Percentiles rank a stretch among this genome's conserved stretches.
phyloP scores from a whole-genome alignment of 2,329 filamentous ascomycete species.

The Trichoderma simmonsii region DNA sequence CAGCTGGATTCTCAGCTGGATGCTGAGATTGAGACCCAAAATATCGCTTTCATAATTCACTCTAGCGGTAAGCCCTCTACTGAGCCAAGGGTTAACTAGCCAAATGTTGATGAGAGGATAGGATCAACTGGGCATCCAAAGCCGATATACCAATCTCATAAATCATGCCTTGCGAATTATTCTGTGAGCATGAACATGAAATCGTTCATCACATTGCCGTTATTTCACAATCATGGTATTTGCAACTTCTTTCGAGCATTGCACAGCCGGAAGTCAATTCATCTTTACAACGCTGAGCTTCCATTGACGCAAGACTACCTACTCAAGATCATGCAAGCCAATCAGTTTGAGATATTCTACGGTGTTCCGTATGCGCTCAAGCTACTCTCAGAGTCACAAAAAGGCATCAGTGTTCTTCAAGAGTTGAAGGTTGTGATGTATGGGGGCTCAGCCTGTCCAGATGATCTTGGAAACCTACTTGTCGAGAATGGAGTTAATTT shows the following conservation, averaged over 20 bases:
- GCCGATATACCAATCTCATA: constrained; percentile 3
- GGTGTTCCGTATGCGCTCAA: constrained; percentile 4
- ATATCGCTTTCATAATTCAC: constrained; percentile 2
- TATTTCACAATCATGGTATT: constrained; percentile 2
- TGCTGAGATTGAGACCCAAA: background rate
- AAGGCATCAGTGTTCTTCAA: background rate
- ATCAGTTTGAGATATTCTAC: constrained; percentile 3
- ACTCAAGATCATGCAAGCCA: background rate
- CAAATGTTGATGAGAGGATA: background rate
- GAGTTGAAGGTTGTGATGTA: constrained; percentile 3
- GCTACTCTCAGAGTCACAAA: background rate
- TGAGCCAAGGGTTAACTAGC: too few species aligned
- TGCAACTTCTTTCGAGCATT: constrained; percentile 7
- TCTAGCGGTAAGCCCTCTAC: constrained; percentile 14
- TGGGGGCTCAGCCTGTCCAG: constrained; percentile 4
- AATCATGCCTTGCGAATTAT: constrained; percentile 1
- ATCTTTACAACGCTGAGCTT: constrained; percentile 7
- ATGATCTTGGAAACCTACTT: background rate
- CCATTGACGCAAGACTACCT: background rate
- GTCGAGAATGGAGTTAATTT: constrained; percentile 3
- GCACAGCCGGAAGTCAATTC: background rate
- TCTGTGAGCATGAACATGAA: constrained; percentile 1
- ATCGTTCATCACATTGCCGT: background rate
- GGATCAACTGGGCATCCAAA: constrained; percentile 6
- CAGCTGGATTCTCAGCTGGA: constrained; percentile 1